Evolutionary conservation across 2,329 filamentous ascomycete species (phyloP).

Genomic region (Claviceps paspali): DNA sequence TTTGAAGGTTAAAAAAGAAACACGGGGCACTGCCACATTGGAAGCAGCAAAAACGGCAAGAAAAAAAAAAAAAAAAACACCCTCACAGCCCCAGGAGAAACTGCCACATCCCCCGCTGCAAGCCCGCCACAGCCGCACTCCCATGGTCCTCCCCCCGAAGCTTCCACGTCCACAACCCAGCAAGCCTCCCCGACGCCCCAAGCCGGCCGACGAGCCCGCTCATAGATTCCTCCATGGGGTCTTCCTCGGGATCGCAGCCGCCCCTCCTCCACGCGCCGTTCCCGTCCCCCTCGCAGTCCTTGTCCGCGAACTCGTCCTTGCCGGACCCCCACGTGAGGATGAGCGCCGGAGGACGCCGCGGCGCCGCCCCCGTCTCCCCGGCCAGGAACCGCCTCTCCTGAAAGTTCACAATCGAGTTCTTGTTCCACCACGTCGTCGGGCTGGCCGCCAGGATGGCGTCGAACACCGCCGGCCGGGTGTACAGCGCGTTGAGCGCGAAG

Average conservation of each 20-base stretch:
- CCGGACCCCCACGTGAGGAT: slow-evolving; percentile 17
- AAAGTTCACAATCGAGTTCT: slow-evolving; percentile 22
- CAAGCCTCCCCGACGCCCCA: slow-evolving; percentile 7
- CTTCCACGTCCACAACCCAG: slow-evolving; percentile 11
- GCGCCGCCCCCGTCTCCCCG: too few species aligned
- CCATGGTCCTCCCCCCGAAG: slow-evolving; percentile 11
- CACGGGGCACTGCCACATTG: too few species aligned
- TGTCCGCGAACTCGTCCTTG: slow-evolving; percentile 14
- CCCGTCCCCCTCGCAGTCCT: slow-evolving; percentile 10
- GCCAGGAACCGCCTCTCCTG: slow-evolving; percentile 14
- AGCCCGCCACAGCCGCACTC: background rate
- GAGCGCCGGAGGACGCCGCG: slow-evolving; percentile 18
- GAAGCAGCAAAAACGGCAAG: background rate
- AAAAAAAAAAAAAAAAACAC: background rate
- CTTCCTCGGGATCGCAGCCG: slow-evolving; percentile 11
- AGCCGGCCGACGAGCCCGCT: slow-evolving; percentile 9
- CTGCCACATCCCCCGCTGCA: slow-evolving; percentile 1
- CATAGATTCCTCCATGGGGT: slow-evolving; percentile 5
- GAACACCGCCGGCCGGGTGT: slow-evolving; percentile 24
- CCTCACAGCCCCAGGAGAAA: background rate
- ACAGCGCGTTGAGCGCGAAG: slow-evolving; percentile 29
- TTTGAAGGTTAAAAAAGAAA: too few species aligned
- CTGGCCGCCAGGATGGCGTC: slow-evolving; percentile 29
- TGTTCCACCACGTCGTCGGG: slow-evolving; percentile 32
- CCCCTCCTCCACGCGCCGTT: slow-evolving; percentile 15